Base-by-base conservation (phyloP, 768 basidiomycete genomes). In the Lepiota subincarnata region DNA sequence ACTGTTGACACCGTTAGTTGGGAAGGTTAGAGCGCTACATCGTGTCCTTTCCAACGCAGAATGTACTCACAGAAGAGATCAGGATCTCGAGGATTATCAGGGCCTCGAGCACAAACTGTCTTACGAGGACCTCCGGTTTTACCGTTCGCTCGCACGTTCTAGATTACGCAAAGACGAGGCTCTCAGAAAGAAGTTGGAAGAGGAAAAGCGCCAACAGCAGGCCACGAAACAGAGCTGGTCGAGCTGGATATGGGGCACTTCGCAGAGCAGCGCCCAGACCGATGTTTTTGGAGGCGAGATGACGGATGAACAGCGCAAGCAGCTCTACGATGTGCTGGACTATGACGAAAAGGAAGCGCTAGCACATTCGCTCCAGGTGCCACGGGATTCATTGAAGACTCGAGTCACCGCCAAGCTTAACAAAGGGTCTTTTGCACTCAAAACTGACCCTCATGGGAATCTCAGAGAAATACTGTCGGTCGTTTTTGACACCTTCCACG, bases 51-150 rank as follows among this genome's bases (percentile, higher is more conserved):
- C 3, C 35, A 39, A 8, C 39, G 35, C 41, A 19, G 38, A 31
- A 45, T 35, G 55, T 18, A 13, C 24, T 56, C 26, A 43, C 48
- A 88, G 86, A 85, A 87, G 53, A 20, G 19, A 24, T 3, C 43
- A 54, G 53, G 53, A 54, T n/a, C 50, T 68, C 35, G 63, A 68
- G 58, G 70, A 63, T 6, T 71, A 95, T 26, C 79, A 84, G 42
- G 73, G 69, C 0, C 71, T 98, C 51, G 97, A 99, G 67, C 73
- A 67, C 59, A 92, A 92, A 65, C 76, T 98, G 24, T 79, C 85
- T 0, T 98, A 98, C 60, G 92, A 96, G 67, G 97, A 98, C 62
- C 86, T 99, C 47, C 86, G 96, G 3, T 97, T 98, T 70, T 99
- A 98, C 71, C 84, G 97, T 28, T 98, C 94, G 3, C 92, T 98